Evolutionary conservation across 495 filamentous ascomycete species (phyloP).

Genomic region (Lichina pygmaea): DNA sequence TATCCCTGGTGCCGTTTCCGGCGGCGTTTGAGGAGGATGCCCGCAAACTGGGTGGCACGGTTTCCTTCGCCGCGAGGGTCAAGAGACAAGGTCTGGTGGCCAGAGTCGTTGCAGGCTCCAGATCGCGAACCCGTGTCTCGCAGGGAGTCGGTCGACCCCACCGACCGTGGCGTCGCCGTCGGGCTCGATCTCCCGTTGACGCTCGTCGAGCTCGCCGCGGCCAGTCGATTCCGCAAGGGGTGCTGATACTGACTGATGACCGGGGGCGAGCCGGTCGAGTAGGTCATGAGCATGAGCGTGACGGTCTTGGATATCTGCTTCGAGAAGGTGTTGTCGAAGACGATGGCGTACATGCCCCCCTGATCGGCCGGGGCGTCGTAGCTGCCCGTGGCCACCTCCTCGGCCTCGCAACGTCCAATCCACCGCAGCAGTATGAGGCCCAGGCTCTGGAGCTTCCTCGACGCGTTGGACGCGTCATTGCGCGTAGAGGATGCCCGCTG

Average conservation of each 20-base stretch:
- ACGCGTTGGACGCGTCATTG: constrained; percentile 29
- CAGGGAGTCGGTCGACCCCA: constrained; percentile 6
- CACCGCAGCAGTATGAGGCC: constrained; percentile 71
- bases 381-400: constrained; percentile 80
- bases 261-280: constrained; percentile 61
- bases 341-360: constrained; percentile 82
- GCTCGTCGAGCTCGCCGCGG: constrained; percentile 8
- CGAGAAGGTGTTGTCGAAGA: constrained; percentile 97
- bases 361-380: constrained; percentile 46
- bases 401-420: constrained; percentile 84
- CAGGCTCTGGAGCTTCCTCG: constrained; percentile 60
- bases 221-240: constrained; percentile 16
- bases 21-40: constrained; percentile 63
- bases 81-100: background rate
- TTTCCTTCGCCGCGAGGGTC: background rate
- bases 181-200: constrained; percentile 3
- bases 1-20: constrained; percentile 84
- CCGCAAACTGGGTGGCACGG: constrained; percentile 29
- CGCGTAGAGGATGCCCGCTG: constrained; percentile 11
- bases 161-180: constrained; percentile 1
- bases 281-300: constrained; percentile 81
- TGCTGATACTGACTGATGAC: constrained; percentile 46
- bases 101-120: background rate
- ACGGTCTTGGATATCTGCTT: constrained; percentile 85
- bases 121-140: background rate